Evolutionary conservation across 768 basidiomycete genomes (phyloP).

Genomic region (Hemileccinum impolitum): DNA sequence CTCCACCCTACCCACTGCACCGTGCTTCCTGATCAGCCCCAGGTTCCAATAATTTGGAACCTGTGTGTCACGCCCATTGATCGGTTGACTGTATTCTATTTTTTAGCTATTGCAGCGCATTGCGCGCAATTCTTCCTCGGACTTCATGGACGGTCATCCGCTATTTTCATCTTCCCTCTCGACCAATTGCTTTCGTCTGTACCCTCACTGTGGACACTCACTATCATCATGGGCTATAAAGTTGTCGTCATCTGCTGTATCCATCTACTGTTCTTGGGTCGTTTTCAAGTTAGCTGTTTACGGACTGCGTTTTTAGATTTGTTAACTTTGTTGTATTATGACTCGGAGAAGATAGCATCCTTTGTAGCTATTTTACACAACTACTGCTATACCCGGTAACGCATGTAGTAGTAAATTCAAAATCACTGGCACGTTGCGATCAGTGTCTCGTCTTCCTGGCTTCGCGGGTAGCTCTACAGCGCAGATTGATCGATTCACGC

Average conservation of each 20-base stretch:
- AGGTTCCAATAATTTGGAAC: conserved; percentile 15
- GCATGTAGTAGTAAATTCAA: no score
- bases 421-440: no score
- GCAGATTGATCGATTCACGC: no score
- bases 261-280: conserved; percentile 3
- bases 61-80: neutral
- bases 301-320: neutral
- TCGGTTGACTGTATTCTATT: conserved; percentile 12
- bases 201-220: conserved; percentile 9
- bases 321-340: neutral
- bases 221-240: conserved; percentile 9
- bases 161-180: neutral
- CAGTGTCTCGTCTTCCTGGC: no score
- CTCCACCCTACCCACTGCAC: no score
- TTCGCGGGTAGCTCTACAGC: no score
- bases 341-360: neutral
- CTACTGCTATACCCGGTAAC: neutral
- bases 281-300: neutral
- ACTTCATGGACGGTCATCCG: conserved; percentile 15
- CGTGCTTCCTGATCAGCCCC: conserved; percentile 3
- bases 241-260: conserved; percentile 14
- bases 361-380: conserved; percentile 5
- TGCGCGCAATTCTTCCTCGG: conserved; percentile 1
- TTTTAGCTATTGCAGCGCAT: conserved; percentile 13
- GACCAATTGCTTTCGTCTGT: conserved; percentile 8